Evolutionary conservation across 2,329 filamentous ascomycete species (phyloP), one percentile per base, ranked within the genome.

Genomic region (Colletotrichum tabaci): DNA sequence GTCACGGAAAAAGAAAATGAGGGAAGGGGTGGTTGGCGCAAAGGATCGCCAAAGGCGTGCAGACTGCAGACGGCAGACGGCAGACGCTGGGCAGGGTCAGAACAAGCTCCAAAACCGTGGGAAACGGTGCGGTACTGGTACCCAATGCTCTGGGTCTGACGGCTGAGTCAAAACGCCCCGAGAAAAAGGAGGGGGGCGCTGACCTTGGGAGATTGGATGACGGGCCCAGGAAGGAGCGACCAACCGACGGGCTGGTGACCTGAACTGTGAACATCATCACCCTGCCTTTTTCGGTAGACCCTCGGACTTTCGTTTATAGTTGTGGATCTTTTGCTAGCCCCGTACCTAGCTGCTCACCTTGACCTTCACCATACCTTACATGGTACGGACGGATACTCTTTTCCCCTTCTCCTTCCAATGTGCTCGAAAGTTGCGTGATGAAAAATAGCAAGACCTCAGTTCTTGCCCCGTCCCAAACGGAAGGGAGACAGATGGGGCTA

Each of bases 201-300:
- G 44, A 23, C 47, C 40, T 46, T 58, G 68, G 53, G 65, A 71
- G 64, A 71, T 71, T 71, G 68, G 68, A 71, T 63, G 64, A 68
- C 58, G 58, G 65, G 47, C 46, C 58, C 68, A 53, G 53, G 64
- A 58, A 71, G 50, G 64, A 58, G 58, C 68, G 64, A 67, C 57
- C 68, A 64, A 30, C 57, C 68, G 57, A 23, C n/a, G 13, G n/a
- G 12, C 44, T 44, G 38, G 30, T 6, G 56, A 26, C 26, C 30
- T 38, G 10, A 30, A 44, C 40, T 23, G 30, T 7, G 30, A 9
- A 30, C 30, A 30, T 30, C 30, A 30, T 9, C 30, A 30, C 30
- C 30, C 30, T 30, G 30, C 30, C 30, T 30, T 30, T 30, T 30
- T 30, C 30, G 30, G 7, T 30, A 30, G 30, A 30, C 30, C 30